Base-by-base conservation (phyloP, 352 stramenopile genomes). In the Globisporangium spinosum region DNA sequence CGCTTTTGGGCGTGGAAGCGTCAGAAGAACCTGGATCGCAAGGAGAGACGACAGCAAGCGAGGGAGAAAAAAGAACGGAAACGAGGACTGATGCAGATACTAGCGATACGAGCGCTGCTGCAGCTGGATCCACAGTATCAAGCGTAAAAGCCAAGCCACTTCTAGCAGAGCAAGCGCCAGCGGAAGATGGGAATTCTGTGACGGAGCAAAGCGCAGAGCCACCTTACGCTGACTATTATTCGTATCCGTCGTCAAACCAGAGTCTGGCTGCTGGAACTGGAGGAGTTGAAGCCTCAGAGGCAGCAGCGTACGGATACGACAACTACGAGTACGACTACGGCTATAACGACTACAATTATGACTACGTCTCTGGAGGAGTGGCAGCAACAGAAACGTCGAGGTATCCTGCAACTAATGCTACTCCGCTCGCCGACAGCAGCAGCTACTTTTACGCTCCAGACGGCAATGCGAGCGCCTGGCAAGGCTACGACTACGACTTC, bases 1-100 rank as follows among this genome's bases (percentile, higher is more conserved):
- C 71, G 73, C 1, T 80, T 86, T 38, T 84, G 77, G 77, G 73
- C 80, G 40, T 86, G 78, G 78, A 83, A 75, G 65, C 65, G 74
- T 2, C 47, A 77, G 40, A 80, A 73, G 45, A 10, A 72, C 47
- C 25, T 83, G 13, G 75, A 72, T 51, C 61, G 69, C 38, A 68
- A 69, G 13, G 71, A 79, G n/a, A 57, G 63, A 47, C 61, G 62
- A 10, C 65, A 61, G 5, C 64, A 51, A 1, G 60, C 64, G 12
- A 72, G 68, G 35, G 69, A 70, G 0, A 64, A 67, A 27, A 64
- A 71, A 20, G 71, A 77, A 47, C 29, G 64, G 8, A 68, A 68
- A 32, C 17, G 17, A 29, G 29, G 5, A 20, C 53, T 34, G 38
- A 32, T n/a, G 45, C 35, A 58, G 58, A 51, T 12, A 25, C 25